These are phyloP conservation scores for Candida sanyaensis DNA, from an alignment of 1,139 yeast genomes.

Conservation along the genomic window DNA sequence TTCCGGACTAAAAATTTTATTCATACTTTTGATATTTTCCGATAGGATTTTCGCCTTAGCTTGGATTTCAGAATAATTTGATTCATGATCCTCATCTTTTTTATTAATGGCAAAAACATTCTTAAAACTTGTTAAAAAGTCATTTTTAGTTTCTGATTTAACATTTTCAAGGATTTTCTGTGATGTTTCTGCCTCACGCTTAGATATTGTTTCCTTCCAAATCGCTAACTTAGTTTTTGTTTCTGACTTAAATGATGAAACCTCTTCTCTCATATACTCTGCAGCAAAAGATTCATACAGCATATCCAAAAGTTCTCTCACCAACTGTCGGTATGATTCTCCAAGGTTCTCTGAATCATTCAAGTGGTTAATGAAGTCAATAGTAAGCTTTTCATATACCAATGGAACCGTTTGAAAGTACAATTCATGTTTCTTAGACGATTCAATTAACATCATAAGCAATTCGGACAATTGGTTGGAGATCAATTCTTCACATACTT, in stretches of 20 bases:
- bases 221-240: conserved; percentile 28
- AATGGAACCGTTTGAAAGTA: conserved; percentile 35
- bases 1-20: conserved; percentile 43
- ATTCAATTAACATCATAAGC: conserved; percentile 30
- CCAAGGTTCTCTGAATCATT: conserved; percentile 36
- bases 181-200: conserved; percentile 43
- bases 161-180: conserved; percentile 43
- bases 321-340: conserved; percentile 29
- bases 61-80: conserved; percentile 40
- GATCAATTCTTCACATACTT: conserved; percentile 47
- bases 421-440: conserved; percentile 27
- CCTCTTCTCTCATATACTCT: conserved; percentile 53
- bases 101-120: conserved; percentile 54
- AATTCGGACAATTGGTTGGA: conserved; percentile 43
- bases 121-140: conserved; percentile 58
- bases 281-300: conserved; percentile 47
- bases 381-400: conserved; percentile 30
- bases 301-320: conserved; percentile 48
- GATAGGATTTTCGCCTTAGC: conserved; percentile 47
- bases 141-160: conserved; percentile 43
- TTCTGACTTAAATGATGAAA: conserved; percentile 28
- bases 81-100: conserved; percentile 15
- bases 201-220: conserved; percentile 38
- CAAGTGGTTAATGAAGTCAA: conserved; percentile 26
- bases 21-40: conserved; percentile 44